A percentile compares a stretch with the other conserved stretches of the same genome.
Conservation (phyloP, 441 rosid genomes). For the Syzygium malaccense region DNA sequence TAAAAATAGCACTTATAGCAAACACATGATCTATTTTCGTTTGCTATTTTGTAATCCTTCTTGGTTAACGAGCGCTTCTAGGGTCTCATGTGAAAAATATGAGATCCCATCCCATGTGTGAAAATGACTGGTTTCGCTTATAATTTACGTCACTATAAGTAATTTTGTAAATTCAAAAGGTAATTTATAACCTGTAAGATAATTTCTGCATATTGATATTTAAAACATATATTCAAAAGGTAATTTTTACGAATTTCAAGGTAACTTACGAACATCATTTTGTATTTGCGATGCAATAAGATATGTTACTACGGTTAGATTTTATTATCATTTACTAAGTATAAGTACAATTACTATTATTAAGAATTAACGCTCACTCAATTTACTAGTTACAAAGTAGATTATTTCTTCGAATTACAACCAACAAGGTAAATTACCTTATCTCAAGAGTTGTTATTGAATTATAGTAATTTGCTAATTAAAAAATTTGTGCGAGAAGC, state of each 20-base stretch:
- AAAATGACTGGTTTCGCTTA: neutral
- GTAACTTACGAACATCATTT: neutral
- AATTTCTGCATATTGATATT: neutral
- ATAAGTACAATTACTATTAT: neutral
- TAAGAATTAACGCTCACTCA: neutral
- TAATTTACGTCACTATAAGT: neutral
- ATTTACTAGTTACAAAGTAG: neutral
- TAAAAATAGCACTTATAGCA: neutral
- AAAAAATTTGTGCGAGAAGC: neutral
- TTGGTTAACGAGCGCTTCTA: neutral
- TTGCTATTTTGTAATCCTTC: neutral
- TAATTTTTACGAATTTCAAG: neutral
- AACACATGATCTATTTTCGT: neutral
- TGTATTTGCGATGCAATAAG: neutral
- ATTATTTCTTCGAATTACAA: neutral
- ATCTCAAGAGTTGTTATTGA: neutral
- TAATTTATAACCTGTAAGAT: neutral
- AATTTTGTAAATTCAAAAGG: neutral
- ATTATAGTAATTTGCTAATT: neutral
- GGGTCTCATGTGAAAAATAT: neutral
- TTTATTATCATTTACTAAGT: neutral
- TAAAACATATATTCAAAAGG: neutral
- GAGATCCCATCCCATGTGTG: neutral
- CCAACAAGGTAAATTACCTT: neutral
- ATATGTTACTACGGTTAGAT: neutral